A percentile compares a stretch with the other conserved stretches of the same genome.
Evolutionary conservation across 2,329 filamentous ascomycete genomes (phyloP).

Genomic region (Fusarium buharicum): DNA sequence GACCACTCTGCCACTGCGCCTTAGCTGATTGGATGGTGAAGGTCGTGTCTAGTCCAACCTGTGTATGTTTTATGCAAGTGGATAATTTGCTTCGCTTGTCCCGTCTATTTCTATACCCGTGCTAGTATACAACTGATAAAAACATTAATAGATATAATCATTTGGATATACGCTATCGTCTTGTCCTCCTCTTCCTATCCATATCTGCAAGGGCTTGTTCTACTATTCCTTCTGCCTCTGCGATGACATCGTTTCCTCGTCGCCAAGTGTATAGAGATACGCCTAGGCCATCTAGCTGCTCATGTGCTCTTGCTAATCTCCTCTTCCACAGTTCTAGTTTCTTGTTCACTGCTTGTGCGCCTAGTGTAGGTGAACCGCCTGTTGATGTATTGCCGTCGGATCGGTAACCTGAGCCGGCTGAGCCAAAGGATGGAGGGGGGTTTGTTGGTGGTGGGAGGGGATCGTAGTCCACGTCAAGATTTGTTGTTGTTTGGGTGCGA

Average conservation of each 20-base stretch:
- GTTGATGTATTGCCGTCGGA: conserved; percentile 50
- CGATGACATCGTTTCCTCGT: conserved; percentile 74
- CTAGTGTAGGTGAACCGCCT: conserved; percentile 48
- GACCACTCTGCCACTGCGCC: conserved; percentile 41
- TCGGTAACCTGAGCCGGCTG: conserved; percentile 44
- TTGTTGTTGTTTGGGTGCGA: conserved; percentile 48
- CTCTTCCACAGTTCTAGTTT: conserved; percentile 78
- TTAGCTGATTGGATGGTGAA: conserved; percentile 30
- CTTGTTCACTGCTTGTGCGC: conserved; percentile 64
- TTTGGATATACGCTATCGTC: conserved; percentile 19
- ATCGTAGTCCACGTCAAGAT: conserved; percentile 57
- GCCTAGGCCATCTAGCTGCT: conserved; percentile 69
- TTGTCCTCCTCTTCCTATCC: conserved; percentile 43
- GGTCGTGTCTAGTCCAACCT: background rate
- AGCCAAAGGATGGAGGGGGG: conserved; percentile 37
- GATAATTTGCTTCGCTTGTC: background rate
- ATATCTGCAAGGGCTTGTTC: conserved; percentile 62
- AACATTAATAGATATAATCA: background rate
- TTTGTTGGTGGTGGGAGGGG: conserved; percentile 50
- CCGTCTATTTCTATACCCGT: conserved; percentile 1
- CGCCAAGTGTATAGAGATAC: conserved; percentile 80
- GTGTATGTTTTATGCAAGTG: background rate
- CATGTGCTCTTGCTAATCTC: conserved; percentile 72
- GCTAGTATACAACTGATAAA: conserved; percentile 9
- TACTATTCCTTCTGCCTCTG: conserved; percentile 73